These are phyloP conservation scores for Xylaria sp. DNA, from an alignment of 2,329 filamentous ascomycete species.

Conservation along the genomic window DNA sequence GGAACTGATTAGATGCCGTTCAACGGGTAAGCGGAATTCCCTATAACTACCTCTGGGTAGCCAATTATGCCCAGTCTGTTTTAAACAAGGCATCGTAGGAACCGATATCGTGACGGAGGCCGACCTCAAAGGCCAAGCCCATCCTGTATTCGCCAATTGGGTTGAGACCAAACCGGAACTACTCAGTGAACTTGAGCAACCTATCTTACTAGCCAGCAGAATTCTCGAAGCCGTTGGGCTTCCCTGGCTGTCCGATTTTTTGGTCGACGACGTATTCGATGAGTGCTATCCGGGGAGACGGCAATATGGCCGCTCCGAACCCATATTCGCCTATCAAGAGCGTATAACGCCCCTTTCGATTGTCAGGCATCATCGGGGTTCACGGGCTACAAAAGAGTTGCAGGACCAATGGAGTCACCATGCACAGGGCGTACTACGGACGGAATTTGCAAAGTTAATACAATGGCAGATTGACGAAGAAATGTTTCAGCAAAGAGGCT, in stretches of 20 bases:
- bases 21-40: conserved; percentile 34
- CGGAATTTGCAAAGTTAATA: conserved; percentile 31
- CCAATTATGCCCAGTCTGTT: not conserved
- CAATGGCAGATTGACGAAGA: conserved; percentile 42
- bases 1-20: conserved; percentile 39
- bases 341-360: conserved; percentile 31
- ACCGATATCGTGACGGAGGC: conserved; percentile 29
- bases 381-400: conserved; percentile 32
- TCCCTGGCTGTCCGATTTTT: conserved; percentile 44
- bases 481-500: conserved; percentile 40
- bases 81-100: conserved; percentile 24
- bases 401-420: conserved; percentile 32
- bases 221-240: conserved; percentile 40
- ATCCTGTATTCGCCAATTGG: conserved; percentile 42
- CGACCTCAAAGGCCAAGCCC: conserved; percentile 38
- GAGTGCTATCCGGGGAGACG: conserved; percentile 37
- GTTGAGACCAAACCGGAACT: conserved; percentile 28
- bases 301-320: not conserved
- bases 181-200: conserved; percentile 38
- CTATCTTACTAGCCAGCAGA: conserved; percentile 41
- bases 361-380: conserved; percentile 35
- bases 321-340: not conserved
- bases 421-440: conserved; percentile 28
- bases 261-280: conserved; percentile 41
- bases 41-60: not conserved